Evolutionary conservation across 2,329 filamentous ascomycete genomes (phyloP), one percentile per base, ranked within the genome.

Genomic region (Monosporascus sp.): DNA sequence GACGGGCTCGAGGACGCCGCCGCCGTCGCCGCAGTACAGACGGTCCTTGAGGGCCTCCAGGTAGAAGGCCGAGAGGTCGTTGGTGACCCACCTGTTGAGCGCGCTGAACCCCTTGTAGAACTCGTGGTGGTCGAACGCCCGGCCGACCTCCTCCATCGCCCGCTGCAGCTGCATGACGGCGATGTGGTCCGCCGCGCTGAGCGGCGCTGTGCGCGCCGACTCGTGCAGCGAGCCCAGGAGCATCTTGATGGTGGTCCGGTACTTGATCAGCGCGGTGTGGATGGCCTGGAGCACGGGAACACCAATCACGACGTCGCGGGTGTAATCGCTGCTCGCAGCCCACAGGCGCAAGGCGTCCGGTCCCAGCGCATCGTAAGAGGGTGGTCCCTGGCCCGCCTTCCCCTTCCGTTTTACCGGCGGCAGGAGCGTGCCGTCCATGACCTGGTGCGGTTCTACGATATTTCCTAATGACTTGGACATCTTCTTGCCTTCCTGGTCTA

Each of bases 391-490:
- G 35, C 71, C 71, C n/a, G 65, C 59, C 60, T 86, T 86, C 46
- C 74, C 74, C 64, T 84, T 86, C 44, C 72, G 72, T 66, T 88
- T 89, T 38, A 86, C 66, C 0, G 86, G 84, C 6, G 88, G 88
- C 16, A 95, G 72, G 11, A 96, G 76, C 3, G 85, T 84, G 7
- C 93, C 93, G 50, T 90, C 83, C 77, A 97, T 94, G 60, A 99
- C 91, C 57, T 96, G 79, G 7, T 82, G 76, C 0, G 93, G 92
- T 0, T 84, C 80, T 52, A 97, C 85, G 27, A 89, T 86, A 65
- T 99, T 99, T 17, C 94, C 94, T 1, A 97, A 74, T 0, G 91
- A 97, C 71, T 99, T 99, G 68, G 92, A 97, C 94, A 99, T 99
- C 71, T 99, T 99, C 67, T 89, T 91, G n/a, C 92, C 92, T 37